Conservation (phyloP, 2,329 filamentous ascomycete species). For the Pseudovirgaria hyperparasitica region DNA sequence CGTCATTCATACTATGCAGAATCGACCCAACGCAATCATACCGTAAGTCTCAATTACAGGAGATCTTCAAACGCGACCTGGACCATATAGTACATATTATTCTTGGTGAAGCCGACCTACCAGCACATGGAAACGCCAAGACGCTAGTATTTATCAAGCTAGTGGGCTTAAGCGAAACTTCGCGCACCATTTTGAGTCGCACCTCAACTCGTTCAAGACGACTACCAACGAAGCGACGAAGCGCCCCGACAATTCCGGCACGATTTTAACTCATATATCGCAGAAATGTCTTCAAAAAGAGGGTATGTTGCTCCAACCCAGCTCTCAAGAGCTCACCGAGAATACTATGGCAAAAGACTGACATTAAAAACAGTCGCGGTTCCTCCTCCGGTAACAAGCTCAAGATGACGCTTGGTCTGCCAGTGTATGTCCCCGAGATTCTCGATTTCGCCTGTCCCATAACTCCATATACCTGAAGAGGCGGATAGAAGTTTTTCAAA, state of each 20-base stretch:
- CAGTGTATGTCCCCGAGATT: slow-evolving; percentile 63
- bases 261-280: slow-evolving; percentile 12
- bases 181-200: too few species aligned
- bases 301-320: slow-evolving; percentile 17
- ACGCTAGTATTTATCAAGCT: too few species aligned
- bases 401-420: slow-evolving; percentile 99
- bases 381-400: slow-evolving; percentile 99
- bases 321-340: slow-evolving; percentile 1
- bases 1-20: too few species aligned
- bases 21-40: too few species aligned
- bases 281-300: slow-evolving; percentile 27
- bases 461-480: background rate
- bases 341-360: slow-evolving; percentile 13
- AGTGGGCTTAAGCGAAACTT: too few species aligned
- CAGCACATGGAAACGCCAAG: too few species aligned
- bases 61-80: too few species aligned
- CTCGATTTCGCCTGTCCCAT: slow-evolving; percentile 6
- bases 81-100: too few species aligned
- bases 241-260: slow-evolving; percentile 12
- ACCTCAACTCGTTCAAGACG: too few species aligned
- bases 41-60: too few species aligned
- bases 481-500: background rate
- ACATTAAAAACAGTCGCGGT: slow-evolving; percentile 42
- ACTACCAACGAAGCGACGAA: slow-evolving; percentile 17
- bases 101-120: too few species aligned